Percentiles rank a stretch among this genome's conserved stretches.
Evolutionary conservation across 116 monocot species (phyloP).

Genomic region (Trichopus zeylanicus): DNA sequence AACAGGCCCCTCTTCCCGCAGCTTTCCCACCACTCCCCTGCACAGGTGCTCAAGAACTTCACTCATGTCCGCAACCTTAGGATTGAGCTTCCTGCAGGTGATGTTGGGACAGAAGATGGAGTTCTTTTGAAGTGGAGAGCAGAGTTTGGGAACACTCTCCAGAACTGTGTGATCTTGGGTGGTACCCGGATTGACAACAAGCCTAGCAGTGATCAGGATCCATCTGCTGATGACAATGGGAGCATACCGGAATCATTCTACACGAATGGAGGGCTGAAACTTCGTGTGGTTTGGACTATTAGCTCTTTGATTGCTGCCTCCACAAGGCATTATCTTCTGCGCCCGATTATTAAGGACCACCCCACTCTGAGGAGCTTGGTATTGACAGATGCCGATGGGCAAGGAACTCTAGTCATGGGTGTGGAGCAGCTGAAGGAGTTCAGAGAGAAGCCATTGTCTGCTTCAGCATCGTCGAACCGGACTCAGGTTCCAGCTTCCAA

Average conservation of each 20-base stretch:
- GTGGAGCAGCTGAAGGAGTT: constrained; percentile 78
- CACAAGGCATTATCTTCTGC: constrained; percentile 69
- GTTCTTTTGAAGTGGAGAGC: constrained; percentile 87
- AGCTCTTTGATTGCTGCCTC: constrained; percentile 88
- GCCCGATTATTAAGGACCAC: constrained; percentile 70
- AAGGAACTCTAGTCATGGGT: constrained; percentile 74
- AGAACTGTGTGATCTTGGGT: constrained; percentile 85
- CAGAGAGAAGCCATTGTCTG: constrained; percentile 66
- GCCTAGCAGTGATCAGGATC: constrained; percentile 14
- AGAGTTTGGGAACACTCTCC: constrained; percentile 83
- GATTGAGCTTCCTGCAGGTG: constrained; percentile 79
- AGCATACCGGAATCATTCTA: constrained; percentile 93
- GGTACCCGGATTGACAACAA: constrained; percentile 55
- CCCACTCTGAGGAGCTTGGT: constrained; percentile 58
- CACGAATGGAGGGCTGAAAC: constrained; percentile 82
- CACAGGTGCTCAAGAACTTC: constrained; percentile 82
- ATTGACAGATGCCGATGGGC: constrained; percentile 70
- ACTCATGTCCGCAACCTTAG: constrained; percentile 52
- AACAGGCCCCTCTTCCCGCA: constrained; percentile 58
- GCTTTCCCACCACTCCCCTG: constrained; percentile 66
- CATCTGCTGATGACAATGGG: constrained; percentile 47
- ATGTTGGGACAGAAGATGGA: constrained; percentile 84
- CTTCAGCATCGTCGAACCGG: constrained; percentile 68
- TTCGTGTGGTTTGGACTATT: constrained; percentile 89
- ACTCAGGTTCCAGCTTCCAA: constrained; percentile 80